Evolutionary conservation across 2,329 filamentous ascomycete genomes (phyloP), one percentile per base, ranked within the genome.

Genomic region (Sporothrix luriei): DNA sequence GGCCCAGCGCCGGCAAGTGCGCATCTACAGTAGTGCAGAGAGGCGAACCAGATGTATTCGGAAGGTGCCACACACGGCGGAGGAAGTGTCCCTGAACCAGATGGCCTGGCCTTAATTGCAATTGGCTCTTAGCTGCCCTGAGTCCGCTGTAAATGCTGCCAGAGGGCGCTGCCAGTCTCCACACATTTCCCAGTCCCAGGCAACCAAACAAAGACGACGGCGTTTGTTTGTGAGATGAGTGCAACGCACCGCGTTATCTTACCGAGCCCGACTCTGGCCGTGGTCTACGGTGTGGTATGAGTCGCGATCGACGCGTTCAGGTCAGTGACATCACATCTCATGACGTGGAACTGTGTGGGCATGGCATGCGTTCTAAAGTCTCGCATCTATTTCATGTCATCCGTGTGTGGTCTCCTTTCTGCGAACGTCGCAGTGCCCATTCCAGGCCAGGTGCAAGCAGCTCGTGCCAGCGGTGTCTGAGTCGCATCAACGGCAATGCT

Each of bases 281-380:
- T 21, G 14, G 24, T 21, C 14, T 3, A 24, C 59, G 5, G 14
- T 75, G 74, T 59, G 74, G 75, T 48, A 69, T 74, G 26, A 75
- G 74, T 64, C 70, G 73, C 19, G 71, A 74, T 48, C 72, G 74
- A 48, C 64, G 68, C 65, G 68, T 70, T 5, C 64, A 70, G 68
- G 68, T 70, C 13, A 24, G 68, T 65, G 7, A 16, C 11, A 14
- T 24, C 16, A 26, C 38, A 38, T 62, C 40, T 24, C 40, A 62
- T 29, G 59, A 38, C 19, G 29, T 59, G 19, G 29, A 33, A 2
- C 29, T 38, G 57, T 24, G n/a, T n/a, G 3, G n/a, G 16, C 48
- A 33, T 33, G 29, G 29, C 29, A 4, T 33, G 29, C 29, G 29
- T 33, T 33, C 29, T 33, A n/a, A n/a, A n/a, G n/a, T n/a, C n/a